Conservation (phyloP, 2,329 filamentous ascomycete genomes). For the Ilyonectria destructans region DNA sequence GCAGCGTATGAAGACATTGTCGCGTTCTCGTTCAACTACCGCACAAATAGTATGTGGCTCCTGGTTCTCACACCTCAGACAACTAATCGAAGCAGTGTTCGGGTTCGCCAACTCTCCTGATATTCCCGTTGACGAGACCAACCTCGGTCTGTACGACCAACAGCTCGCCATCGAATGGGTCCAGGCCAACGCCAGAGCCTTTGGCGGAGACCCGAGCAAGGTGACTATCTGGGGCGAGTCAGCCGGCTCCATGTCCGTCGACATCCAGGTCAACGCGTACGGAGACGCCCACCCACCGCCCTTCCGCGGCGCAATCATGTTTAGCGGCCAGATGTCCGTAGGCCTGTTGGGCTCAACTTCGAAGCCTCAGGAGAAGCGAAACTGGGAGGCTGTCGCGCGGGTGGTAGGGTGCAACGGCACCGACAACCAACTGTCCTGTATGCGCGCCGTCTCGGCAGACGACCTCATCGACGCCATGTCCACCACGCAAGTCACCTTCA, state of each 20-base stretch:
- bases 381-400: constrained; percentile 39
- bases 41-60: constrained; percentile 41
- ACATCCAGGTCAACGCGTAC: constrained; percentile 46
- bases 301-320: constrained; percentile 49
- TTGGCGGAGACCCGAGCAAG: constrained; percentile 47
- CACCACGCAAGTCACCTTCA: constrained; percentile 16
- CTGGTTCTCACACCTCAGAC: neutral
- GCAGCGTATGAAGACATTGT: constrained; percentile 49
- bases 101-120: constrained; percentile 64
- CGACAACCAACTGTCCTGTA: constrained; percentile 38
- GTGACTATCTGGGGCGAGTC: constrained; percentile 52
- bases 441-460: constrained; percentile 37
- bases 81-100: constrained; percentile 41
- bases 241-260: constrained; percentile 52
- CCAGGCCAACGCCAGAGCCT: constrained; percentile 46
- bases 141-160: constrained; percentile 50
- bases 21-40: constrained; percentile 48
- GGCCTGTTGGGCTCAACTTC: constrained; percentile 36
- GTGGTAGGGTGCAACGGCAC: constrained; percentile 37
- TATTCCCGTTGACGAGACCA: constrained; percentile 55
- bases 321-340: constrained; percentile 51
- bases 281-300: constrained; percentile 31
- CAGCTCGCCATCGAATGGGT: constrained; percentile 49
- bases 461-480: constrained; percentile 38
- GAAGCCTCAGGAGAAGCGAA: constrained; percentile 4